Base-by-base conservation (phyloP, 2,329 filamentous ascomycete species). In the Chrysoporthe puriensis region DNA sequence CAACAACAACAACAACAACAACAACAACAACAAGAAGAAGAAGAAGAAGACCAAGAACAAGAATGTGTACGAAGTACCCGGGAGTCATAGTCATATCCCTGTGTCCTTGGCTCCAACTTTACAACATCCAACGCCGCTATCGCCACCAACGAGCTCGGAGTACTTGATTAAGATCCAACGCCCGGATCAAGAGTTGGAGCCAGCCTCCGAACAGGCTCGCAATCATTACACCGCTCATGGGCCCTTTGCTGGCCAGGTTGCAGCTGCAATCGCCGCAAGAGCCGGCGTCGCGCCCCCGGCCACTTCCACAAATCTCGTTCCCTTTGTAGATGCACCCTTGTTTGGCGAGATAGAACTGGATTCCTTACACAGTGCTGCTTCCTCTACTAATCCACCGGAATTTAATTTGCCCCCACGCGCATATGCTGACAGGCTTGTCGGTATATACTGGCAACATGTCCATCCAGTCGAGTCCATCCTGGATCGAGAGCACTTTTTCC, bases 401-500 rank as follows among this genome's bases (percentile, higher is more conserved):
- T 80, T 82, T 44, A 80, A 83, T 1, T 72, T 85, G 1, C 83
- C 83, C 1, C 76, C 82, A 0, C 77, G 82, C 1, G 77, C 79
- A 46, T 80, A 79, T 44, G 82, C 83, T 0, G 82, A 85, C 62
- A 76, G 76, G 54, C 73, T 85, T 3, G 79, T 83, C 74, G 75
- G 78, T 2, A 74, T 81, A 0, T 84, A 84, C 66, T 85, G 82
- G 82, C 75, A 76, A 40, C 80, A 79, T 48, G 80, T 83, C 1
- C 80, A 83, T 42, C 80, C 81, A 0, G 69, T 84, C 0, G 84
- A 84, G 57, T 82, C 83, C 0, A 80, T 84, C 54, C 72, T 85
- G 0, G 79, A 84, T 36, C 73, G 75, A 14, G 63, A 72, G 1
- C 72, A 74, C 0, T 79, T 82, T 73, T 74, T 75, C n/a, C 70